Conservation (phyloP, 2,329 filamentous ascomycete genomes). For the Xylaria sp. region DNA sequence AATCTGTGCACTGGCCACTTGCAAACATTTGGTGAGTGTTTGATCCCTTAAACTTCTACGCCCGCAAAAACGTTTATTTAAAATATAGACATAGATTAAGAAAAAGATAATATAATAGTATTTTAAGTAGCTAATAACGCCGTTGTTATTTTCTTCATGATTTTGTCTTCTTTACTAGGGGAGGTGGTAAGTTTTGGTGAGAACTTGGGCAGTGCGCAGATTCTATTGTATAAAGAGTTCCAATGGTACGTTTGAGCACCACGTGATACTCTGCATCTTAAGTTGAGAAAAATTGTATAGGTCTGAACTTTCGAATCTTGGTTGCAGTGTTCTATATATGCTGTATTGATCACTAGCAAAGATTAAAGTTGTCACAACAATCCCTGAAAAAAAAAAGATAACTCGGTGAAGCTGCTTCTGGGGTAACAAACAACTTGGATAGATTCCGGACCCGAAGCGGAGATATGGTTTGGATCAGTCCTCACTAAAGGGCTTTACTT, state of each 20-base stretch:
- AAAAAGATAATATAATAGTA: too few relatives aligned
- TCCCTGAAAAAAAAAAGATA: not conserved
- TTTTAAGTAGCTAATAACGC: too few relatives aligned
- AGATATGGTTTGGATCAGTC: conserved; percentile 34
- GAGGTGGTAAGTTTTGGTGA: too few relatives aligned
- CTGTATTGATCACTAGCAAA: not conserved
- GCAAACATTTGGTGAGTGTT: too few relatives aligned
- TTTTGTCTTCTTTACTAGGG: too few relatives aligned
- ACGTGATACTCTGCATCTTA: conserved; percentile 33
- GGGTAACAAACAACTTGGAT: conserved; percentile 28
- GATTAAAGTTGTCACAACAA: not conserved
- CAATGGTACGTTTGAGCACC: conserved; percentile 32
- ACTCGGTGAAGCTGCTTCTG: conserved; percentile 27
- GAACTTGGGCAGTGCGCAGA: too few relatives aligned
- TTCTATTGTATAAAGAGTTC: conserved; percentile 31
- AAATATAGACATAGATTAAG: too few relatives aligned
- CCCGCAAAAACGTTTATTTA: too few relatives aligned
- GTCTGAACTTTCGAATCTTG: conserved; percentile 24
- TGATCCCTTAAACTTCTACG: too few relatives aligned
- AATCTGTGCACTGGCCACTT: too few relatives aligned
- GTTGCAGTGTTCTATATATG: conserved; percentile 31
- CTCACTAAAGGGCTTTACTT: conserved; percentile 31
- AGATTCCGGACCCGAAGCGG: conserved; percentile 30
- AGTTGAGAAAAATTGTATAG: conserved; percentile 33
- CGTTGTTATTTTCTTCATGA: too few relatives aligned